Conservation (phyloP, 768 basidiomycete genomes). For the Pulveroboletus sp. region DNA sequence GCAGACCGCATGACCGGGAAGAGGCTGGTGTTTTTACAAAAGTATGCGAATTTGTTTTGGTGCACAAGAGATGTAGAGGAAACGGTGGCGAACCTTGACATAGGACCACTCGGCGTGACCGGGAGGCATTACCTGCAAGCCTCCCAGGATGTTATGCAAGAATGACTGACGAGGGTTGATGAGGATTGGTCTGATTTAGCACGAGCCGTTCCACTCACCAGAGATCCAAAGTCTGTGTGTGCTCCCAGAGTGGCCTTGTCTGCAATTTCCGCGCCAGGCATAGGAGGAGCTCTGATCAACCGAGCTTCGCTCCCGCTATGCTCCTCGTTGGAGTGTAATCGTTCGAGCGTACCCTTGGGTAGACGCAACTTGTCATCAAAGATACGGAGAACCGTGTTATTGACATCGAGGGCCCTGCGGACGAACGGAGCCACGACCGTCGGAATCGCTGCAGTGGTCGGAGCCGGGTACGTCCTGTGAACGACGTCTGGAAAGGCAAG, state of each 20-base stretch:
- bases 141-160: constrained; percentile 66
- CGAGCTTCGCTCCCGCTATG: constrained; percentile 56
- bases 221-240: constrained; percentile 70
- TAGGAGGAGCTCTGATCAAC: constrained; percentile 46
- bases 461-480: constrained; percentile 53
- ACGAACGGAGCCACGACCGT: constrained; percentile 51
- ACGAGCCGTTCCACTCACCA: constrained; percentile 36
- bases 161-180: constrained; percentile 41
- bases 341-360: constrained; percentile 42
- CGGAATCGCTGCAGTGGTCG: constrained; percentile 47
- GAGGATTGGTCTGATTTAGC: too few species aligned
- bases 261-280: constrained; percentile 21
- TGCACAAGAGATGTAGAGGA: too few species aligned
- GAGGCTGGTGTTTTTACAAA: constrained; percentile 31
- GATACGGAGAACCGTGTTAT: constrained; percentile 46
- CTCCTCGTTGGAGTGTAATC: constrained; percentile 40
- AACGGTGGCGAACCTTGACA: constrained; percentile 40
- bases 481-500: constrained; percentile 51
- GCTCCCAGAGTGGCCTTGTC: constrained; percentile 50
- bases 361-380: constrained; percentile 56
- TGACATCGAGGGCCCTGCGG: constrained; percentile 52
- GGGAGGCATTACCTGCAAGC: constrained; percentile 63
- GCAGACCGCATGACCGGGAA: constrained; percentile 55
- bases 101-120: constrained; percentile 63
- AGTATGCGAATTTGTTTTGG: too few species aligned